Conservation (phyloP, 2,329 filamentous ascomycete genomes). For the Cytospora paraplurivora region DNA sequence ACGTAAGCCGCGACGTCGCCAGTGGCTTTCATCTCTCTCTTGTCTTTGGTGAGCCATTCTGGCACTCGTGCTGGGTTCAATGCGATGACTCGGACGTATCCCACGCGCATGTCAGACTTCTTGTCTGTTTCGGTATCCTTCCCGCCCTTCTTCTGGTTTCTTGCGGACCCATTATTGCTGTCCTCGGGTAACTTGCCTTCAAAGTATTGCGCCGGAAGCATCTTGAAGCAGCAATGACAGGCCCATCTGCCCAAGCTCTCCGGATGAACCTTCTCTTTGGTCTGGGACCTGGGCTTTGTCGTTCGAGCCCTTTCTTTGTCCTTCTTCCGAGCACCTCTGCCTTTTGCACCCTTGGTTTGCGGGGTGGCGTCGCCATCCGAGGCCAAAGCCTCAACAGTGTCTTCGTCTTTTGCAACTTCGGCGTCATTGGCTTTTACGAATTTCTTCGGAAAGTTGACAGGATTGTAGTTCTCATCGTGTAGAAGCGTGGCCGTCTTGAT, state of each 20-base stretch:
- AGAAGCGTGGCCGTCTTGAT: slow-evolving; percentile 20
- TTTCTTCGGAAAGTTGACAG: slow-evolving; percentile 22
- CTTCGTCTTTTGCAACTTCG: not conserved
- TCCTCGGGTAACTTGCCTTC: slow-evolving; percentile 20
- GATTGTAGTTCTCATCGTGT: slow-evolving; percentile 19
- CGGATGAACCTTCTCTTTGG: slow-evolving; percentile 1
- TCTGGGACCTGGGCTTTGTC: not conserved
- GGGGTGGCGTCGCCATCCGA: not conserved
- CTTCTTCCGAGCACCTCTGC: not conserved
- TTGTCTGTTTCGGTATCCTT: slow-evolving; percentile 16
- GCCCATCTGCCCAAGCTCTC: slow-evolving; percentile 17
- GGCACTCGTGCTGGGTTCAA: not conserved
- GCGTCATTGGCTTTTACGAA: not conserved
- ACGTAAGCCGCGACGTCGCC: slow-evolving; percentile 17
- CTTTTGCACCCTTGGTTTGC: not conserved
- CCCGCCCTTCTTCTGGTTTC: slow-evolving; percentile 12
- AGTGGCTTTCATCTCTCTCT: not conserved
- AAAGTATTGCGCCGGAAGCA: slow-evolving; percentile 24
- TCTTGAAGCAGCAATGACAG: slow-evolving; percentile 24
- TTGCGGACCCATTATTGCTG: slow-evolving; percentile 7
- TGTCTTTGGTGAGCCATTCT: slow-evolving; percentile 23
- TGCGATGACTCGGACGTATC: slow-evolving; percentile 23
- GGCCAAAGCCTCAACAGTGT: not conserved
- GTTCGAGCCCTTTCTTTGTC: not conserved
- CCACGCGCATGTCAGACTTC: slow-evolving; percentile 25